These are phyloP conservation scores for Paramecium tetraurelia DNA, from an alignment of 73 alveolate genomes.

Conservation along the genomic window DNA sequence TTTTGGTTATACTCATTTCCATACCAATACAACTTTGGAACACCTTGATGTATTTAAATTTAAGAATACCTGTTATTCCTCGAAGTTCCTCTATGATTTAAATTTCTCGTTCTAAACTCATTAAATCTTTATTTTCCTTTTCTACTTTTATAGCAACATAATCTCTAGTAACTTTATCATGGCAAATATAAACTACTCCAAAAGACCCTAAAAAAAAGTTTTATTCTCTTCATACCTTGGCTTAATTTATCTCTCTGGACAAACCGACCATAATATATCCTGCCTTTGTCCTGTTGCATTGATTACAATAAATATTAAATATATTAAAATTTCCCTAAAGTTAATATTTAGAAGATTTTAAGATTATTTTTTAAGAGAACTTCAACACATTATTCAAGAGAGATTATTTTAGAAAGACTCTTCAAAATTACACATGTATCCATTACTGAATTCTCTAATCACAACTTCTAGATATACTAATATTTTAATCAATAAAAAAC, in stretches of 20 bases:
- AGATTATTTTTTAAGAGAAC: neutral
- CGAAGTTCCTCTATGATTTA: conserved; percentile 32
- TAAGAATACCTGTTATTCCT: neutral
- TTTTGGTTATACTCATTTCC: conserved; percentile 26
- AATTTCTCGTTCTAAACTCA: conserved; percentile 48
- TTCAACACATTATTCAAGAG: neutral
- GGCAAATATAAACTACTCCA: conserved; percentile 88
- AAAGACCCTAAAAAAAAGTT: conserved; percentile 91
- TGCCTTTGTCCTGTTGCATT: neutral
- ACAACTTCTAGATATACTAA: too few species aligned
- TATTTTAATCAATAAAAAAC: too few species aligned
- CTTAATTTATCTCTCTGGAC: conserved; percentile 1
- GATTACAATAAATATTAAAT: neutral
- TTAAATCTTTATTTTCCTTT: conserved; percentile 37
- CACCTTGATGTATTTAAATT: neutral
- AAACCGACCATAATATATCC: conserved; percentile 22
- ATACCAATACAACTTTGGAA: conserved; percentile 57
- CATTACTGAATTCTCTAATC: too few species aligned
- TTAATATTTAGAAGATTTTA: neutral
- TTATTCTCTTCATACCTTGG: neutral
- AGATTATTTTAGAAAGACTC: neutral
- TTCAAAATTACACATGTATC: too few species aligned
- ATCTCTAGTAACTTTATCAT: conserved; percentile 73
- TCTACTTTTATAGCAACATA: conserved; percentile 78
- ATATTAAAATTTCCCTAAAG: neutral